Percentiles rank a stretch among this genome's conserved stretches.
phyloP scores from a whole-genome alignment of 1,284 basidiomycete species.

The Ganoderma resinaceum region DNA sequence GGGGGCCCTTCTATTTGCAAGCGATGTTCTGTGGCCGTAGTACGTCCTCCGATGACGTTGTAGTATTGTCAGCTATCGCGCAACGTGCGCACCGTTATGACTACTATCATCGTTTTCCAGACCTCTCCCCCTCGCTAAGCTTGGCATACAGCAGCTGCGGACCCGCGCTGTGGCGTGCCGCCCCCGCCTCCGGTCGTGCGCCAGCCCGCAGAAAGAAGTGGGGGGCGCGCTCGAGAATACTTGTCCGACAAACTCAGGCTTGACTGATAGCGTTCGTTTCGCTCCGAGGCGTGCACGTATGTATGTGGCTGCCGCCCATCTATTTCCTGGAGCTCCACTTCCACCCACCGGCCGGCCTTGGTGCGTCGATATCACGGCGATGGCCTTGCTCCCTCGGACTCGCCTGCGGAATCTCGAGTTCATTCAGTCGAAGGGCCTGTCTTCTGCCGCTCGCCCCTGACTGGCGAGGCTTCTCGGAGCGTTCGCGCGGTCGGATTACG shows the following conservation, averaged over 20 bases:
- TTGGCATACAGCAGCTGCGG: background rate
- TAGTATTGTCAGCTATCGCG: constrained; percentile 4
- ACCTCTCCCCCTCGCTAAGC: background rate
- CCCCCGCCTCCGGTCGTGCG: background rate
- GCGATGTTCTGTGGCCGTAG: constrained; percentile 5
- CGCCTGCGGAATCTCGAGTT: background rate
- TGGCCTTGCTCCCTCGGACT: background rate
- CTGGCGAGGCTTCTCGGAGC: background rate
- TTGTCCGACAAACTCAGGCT: constrained; percentile 3
- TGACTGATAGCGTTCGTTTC: background rate
- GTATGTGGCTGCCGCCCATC: background rate
- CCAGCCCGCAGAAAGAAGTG: background rate
- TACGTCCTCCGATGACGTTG: constrained; percentile 7
- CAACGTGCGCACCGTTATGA: background rate
- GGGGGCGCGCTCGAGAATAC: background rate
- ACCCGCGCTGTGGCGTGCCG: background rate
- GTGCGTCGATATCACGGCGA: background rate
- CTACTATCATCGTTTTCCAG: background rate
- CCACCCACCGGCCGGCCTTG: background rate
- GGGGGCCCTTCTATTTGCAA: background rate
- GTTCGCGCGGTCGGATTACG: background rate
- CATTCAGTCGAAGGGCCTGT: background rate
- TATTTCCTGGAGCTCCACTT: background rate
- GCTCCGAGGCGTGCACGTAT: background rate
- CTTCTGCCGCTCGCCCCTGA: constrained; percentile 2